Evolutionary conservation across 2,329 filamentous ascomycete genomes (phyloP).

Genomic region (Fusarium austroafricanum): DNA sequence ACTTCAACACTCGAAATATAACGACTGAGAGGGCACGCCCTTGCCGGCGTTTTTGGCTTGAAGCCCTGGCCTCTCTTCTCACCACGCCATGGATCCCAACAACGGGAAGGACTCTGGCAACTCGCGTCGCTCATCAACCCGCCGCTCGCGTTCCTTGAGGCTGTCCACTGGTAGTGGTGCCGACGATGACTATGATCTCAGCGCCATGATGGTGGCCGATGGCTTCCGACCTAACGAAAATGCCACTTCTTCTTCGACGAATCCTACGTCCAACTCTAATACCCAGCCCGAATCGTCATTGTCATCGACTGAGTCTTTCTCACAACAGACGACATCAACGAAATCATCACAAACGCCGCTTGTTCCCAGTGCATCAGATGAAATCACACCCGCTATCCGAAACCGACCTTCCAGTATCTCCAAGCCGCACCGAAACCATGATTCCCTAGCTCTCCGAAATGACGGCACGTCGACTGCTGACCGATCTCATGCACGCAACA

Average conservation of each 20-base stretch:
- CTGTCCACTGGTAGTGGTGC: conserved; percentile 48
- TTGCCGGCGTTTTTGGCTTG: conserved; percentile 43
- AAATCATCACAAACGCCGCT: conserved; percentile 26
- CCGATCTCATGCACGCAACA: conserved; percentile 30
- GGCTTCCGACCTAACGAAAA: conserved; percentile 60
- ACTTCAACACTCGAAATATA: conserved; percentile 31
- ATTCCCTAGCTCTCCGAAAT: conserved; percentile 64
- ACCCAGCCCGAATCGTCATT: conserved; percentile 18
- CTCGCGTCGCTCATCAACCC: conserved; percentile 58
- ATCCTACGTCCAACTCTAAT: conserved; percentile 41
- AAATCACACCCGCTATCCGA: conserved; percentile 37
- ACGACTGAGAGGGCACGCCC: conserved; percentile 42
- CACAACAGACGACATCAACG: conserved; percentile 6
- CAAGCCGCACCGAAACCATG: conserved; percentile 62
- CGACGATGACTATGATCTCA: conserved; percentile 62
- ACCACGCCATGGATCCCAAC: conserved; percentile 55
- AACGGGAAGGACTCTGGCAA: conserved; percentile 54
- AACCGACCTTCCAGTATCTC: conserved; percentile 66
- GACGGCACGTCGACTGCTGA: conserved; percentile 54
- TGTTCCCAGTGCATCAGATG: conserved; percentile 29
- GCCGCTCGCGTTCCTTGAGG: conserved; percentile 57
- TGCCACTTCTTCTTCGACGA: conserved; percentile 4
- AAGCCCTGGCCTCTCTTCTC: conserved; percentile 35
- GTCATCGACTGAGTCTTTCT: conserved; percentile 31
- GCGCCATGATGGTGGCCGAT: conserved; percentile 64